These are phyloP conservation scores for Ramaria sp. DNA, from an alignment of 768 basidiomycete genomes.

Conservation along the genomic window DNA sequence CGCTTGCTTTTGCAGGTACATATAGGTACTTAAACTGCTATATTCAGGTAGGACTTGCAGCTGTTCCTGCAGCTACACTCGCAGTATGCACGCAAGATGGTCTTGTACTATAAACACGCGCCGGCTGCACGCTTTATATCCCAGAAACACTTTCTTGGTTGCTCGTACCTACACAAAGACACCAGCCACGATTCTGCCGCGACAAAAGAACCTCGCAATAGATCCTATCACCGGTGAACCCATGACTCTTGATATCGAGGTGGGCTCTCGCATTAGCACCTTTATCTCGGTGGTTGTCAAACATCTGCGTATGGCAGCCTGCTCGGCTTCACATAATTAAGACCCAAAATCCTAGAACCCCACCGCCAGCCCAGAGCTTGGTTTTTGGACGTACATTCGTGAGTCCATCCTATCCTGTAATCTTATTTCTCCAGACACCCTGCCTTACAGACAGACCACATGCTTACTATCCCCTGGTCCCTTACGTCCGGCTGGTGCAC, in stretches of 20 bases:
- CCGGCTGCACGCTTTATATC: not conserved
- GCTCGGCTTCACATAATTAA: slow-evolving; percentile 38
- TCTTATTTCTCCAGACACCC: not conserved
- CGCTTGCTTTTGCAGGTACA: no score
- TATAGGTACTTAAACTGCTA: no score
- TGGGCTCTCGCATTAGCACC: slow-evolving; percentile 17
- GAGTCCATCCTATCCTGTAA: slow-evolving; percentile 20
- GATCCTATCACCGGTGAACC: slow-evolving; percentile 45
- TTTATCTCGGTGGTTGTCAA: not conserved
- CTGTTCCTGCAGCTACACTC: no score
- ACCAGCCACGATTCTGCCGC: not conserved
- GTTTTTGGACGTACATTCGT: slow-evolving; percentile 84
- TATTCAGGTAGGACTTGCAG: no score
- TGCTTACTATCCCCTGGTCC: slow-evolving; percentile 71
- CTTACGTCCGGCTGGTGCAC: slow-evolving; percentile 65
- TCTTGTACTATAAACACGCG: not conserved
- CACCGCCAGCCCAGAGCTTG: slow-evolving; percentile 56
- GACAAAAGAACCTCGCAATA: slow-evolving; percentile 10
- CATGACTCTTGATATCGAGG: slow-evolving; percentile 43
- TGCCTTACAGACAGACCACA: slow-evolving; percentile 59
- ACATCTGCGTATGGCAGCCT: slow-evolving; percentile 26
- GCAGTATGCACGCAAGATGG: not conserved
- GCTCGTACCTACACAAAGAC: not conserved
- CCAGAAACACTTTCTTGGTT: not conserved
- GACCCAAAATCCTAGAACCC: slow-evolving; percentile 42